Evolutionary conservation across 441 rosid species (phyloP), one percentile per base, ranked within the genome.

Genomic region (Kokia cookei): DNA sequence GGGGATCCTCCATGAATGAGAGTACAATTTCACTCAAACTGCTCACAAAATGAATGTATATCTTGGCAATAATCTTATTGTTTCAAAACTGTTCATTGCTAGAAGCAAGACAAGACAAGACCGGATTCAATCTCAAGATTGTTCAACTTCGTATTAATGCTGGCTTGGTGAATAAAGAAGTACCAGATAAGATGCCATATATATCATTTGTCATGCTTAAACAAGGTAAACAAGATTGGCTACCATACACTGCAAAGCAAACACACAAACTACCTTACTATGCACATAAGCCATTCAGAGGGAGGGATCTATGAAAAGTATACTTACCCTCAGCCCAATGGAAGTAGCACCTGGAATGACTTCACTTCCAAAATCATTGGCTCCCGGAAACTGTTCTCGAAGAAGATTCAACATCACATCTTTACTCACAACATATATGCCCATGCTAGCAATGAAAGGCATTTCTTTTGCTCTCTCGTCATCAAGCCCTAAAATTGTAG

Each of bases 401-500:
- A 94, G 93, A 68, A 94, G 90, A 73, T 89, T 83, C 64, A 94
- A 70, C 98, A 94, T 94, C 65, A 87, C 98, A 81, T 92, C 79
- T 82, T 94, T 94, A 81, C 98, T 92, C 59, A 92, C 90, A 47
- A 94, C 97, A 79, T 94, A 94, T 66, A 94, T 94, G 22, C 98
- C 98, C 98, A 94, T 94, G 71, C 98, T 94, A 77, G 98, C 98
- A 86, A 94, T 94, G 77, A 42, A 94, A 75, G 98, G 98, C 97
- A 94, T 80, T 79, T 88, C 93, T 82, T 89, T 91, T 1, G 98
- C 98, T 79, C 97, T 85, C 77, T 87, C 89, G 47, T 94, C 95
- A 63, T 92, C 97, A 76, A 94, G 97, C 61, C 98, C 98, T 69
- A 92, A 87, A 77, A 94, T 88, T 60, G 98, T 92, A 1, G 98